phyloP scores from a whole-genome alignment of 345 rosid genomes.

The Anastatica hierochuntica region DNA sequence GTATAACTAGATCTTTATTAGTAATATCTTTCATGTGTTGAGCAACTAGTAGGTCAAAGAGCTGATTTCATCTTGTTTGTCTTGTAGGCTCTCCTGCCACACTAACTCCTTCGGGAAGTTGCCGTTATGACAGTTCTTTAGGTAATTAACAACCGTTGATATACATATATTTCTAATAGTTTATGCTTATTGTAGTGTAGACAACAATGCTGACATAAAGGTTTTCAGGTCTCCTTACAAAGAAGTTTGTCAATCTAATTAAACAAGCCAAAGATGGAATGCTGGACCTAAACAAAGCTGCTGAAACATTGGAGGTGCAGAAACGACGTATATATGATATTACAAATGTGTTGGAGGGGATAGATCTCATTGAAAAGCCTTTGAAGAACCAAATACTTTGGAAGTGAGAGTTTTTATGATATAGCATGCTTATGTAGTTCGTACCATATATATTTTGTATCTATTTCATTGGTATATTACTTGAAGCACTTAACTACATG shows the following conservation, averaged over 20 bases:
- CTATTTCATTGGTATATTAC: slow-evolving; percentile 14
- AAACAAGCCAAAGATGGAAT: slow-evolving; percentile 84
- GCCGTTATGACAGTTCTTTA: slow-evolving; percentile 96
- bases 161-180: neutral
- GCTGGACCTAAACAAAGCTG: slow-evolving; percentile 85
- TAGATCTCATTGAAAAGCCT: slow-evolving; percentile 93
- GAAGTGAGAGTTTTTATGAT: slow-evolving; percentile 54
- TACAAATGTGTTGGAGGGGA: slow-evolving; percentile 98
- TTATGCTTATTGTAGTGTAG: neutral
- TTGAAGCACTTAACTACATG: neutral
- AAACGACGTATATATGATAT: slow-evolving; percentile 97
- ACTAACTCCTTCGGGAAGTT: slow-evolving; percentile 73
- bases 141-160: slow-evolving; percentile 32
- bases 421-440: slow-evolving; percentile 19
- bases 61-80: slow-evolving; percentile 19
- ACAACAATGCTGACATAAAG: slow-evolving; percentile 9
- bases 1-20: neutral
- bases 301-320: slow-evolving; percentile 90
- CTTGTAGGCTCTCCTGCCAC: slow-evolving; percentile 65
- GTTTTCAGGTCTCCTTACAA: slow-evolving; percentile 74
- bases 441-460: slow-evolving; percentile 1
- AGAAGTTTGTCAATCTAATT: slow-evolving; percentile 71
- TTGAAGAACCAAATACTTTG: slow-evolving; percentile 83
- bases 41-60: neutral
- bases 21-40: neutral